A percentile compares a stretch with the other conserved stretches of the same genome.
Evolutionary conservation across 306 rosid genomes (phyloP).

Genomic region (Medicago arabica): DNA sequence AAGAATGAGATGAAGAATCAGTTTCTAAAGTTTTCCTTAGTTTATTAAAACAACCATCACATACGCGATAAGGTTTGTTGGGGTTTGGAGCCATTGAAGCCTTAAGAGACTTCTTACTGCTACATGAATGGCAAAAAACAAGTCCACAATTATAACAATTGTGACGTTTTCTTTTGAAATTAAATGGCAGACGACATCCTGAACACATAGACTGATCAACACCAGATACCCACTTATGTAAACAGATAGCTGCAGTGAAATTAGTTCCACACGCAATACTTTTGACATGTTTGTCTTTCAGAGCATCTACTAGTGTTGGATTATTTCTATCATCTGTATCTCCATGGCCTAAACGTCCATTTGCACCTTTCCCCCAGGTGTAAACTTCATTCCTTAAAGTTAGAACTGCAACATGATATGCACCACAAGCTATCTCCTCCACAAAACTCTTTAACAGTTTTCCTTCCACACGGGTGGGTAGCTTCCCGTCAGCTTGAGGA

Average conservation of each 20-base stretch:
- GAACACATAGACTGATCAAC: constrained; percentile 99
- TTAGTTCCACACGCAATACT: constrained; percentile 95
- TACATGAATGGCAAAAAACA: constrained; percentile 97
- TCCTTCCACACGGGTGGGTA: constrained; percentile 83
- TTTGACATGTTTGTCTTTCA: constrained; percentile 94
- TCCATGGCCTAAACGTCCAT: constrained; percentile 99
- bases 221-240: constrained; percentile 99
- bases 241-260: constrained; percentile 95
- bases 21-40: constrained; percentile 78
- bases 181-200: constrained; percentile 93
- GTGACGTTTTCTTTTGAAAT: constrained; percentile 97
- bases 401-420: constrained; percentile 95
- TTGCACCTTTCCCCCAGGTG: constrained; percentile 99
- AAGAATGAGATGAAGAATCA: constrained; percentile 81
- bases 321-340: constrained; percentile 78
- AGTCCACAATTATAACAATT: constrained; percentile 98
- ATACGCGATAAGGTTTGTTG: constrained; percentile 95
- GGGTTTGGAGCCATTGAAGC: constrained; percentile 99
- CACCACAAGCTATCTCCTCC: constrained; percentile 99
- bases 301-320: constrained; percentile 89
- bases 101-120: constrained; percentile 92
- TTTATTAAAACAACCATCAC: constrained; percentile 91
- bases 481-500: constrained; percentile 91
- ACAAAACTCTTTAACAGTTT: constrained; percentile 84
- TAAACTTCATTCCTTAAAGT: constrained; percentile 96